Percentiles rank a stretch among this genome's conserved stretches.
Evolutionary conservation across 306 rosid genomes (phyloP).

Genomic region (Fragaria ananassa): DNA sequence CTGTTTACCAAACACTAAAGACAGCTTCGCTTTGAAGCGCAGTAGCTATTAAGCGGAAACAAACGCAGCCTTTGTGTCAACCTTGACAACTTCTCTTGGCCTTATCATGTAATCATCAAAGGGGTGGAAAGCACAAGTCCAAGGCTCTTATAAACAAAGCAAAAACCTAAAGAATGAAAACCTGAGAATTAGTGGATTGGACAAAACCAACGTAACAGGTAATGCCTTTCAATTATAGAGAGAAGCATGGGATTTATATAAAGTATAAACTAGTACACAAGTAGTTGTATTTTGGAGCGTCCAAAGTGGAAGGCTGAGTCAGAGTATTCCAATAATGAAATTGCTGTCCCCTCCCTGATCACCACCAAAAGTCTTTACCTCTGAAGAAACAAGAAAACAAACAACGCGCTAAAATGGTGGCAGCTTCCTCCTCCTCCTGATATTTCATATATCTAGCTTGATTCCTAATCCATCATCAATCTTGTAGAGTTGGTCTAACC

Average conservation of each 20-base stretch:
- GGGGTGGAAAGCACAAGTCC: neutral
- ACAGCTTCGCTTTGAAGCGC: too few species aligned
- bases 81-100: neutral
- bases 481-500: neutral
- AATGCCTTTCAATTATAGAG: neutral
- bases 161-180: neutral
- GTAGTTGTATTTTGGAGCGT: neutral
- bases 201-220: neutral
- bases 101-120: neutral
- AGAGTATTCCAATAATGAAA: conserved; percentile 11
- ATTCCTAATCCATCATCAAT: neutral
- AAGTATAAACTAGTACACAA: neutral
- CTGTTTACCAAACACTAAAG: too few species aligned
- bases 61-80: too few species aligned
- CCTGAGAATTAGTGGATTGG: neutral
- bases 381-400: neutral
- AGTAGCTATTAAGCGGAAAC: too few species aligned
- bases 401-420: conserved; percentile 32
- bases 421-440: conserved; percentile 7
- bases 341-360: conserved; percentile 25
- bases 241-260: neutral
- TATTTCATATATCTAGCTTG: neutral
- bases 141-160: neutral
- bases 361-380: conserved; percentile 5
- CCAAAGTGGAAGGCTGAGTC: conserved; percentile 42